Evolutionary conservation across 2,329 filamentous ascomycete species (phyloP), one percentile per base, ranked within the genome.

Genomic region (Acrocalymma vagum): DNA sequence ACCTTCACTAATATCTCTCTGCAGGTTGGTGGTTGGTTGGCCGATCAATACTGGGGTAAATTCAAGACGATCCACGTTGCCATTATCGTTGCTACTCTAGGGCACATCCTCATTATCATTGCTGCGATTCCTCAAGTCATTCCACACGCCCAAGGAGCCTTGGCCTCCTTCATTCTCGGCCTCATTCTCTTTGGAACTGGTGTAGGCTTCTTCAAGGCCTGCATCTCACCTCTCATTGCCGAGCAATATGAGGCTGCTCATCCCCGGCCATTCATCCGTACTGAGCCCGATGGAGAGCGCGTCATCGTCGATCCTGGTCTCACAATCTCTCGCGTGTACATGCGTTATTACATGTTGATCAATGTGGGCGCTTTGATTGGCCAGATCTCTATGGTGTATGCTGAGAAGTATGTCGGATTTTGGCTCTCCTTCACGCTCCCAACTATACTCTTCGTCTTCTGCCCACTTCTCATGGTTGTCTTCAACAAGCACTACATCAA

Each of bases 341-440:
- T 83, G 55, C 86, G 82, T 67, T 89, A 88, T 66, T 90, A 89
- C 69, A 75, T 87, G 40, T 79, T 85, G 59, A 85, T 88, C 72
- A 88, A 88, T 60, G 63, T 86, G 10, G 86, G 86, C 5, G 78
- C 85, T 10, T 68, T 86, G 9, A 47, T 76, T 13, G 81, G 82
- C 13, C 82, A 86, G 60, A 76, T 88, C 21, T 74, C 76, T 48
- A 89, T 87, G 81, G 83, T 86, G 7, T 90, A 87, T 58, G 81
- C 84, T 2, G 87, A 90, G 66, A 85, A 87, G 61, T 88, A 87
- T 45, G 79, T 88, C 31, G 86, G 86, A 5, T 90, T 88, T 72
- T 90, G 84, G 83, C 75, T 88, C 11, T 78, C 86, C 0, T 90
- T 78, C 70, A 70, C 85, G 9, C 75, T 88, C 6, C 85, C 86